phyloP scores from a whole-genome alignment of 2,329 filamentous ascomycete species.

The Colletotrichum neosansevieriae region DNA sequence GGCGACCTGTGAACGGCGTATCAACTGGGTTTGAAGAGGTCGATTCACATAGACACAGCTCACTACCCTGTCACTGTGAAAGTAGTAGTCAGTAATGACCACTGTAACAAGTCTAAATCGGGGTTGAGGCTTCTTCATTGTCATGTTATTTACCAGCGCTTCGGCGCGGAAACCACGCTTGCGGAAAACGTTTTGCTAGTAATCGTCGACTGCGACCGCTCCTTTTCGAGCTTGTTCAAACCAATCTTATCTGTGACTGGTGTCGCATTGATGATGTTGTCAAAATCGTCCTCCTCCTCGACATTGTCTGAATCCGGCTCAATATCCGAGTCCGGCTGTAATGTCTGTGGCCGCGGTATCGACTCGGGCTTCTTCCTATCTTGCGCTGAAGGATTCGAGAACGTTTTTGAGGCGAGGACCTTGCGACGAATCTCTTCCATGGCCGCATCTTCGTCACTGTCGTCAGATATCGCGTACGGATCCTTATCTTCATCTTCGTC shows the following conservation, averaged over 20 bases:
- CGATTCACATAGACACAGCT: neutral
- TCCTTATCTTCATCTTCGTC: constrained; percentile 68
- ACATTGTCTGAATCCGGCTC: constrained; percentile 80
- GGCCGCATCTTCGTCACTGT: constrained; percentile 82
- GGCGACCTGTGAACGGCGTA: neutral
- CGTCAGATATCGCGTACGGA: constrained; percentile 82
- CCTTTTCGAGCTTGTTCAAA: constrained; percentile 67
- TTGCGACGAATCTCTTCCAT: constrained; percentile 94
- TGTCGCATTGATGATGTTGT: constrained; percentile 92
- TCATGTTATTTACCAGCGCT: constrained; percentile 53
- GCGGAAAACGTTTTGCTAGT: constrained; percentile 66
- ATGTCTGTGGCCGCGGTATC: constrained; percentile 69
- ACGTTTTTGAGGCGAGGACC: constrained; percentile 92
- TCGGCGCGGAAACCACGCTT: constrained; percentile 61
- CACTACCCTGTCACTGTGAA: constrained; percentile 19
- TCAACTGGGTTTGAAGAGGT: neutral
- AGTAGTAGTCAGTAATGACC: constrained; percentile 14
- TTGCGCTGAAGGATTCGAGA: constrained; percentile 69
- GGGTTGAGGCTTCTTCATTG: neutral
- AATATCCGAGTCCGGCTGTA: constrained; percentile 72
- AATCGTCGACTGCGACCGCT: constrained; percentile 60
- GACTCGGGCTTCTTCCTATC: constrained; percentile 70
- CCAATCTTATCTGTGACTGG: constrained; percentile 90
- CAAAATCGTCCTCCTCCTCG: constrained; percentile 81
- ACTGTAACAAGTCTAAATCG: neutral